Conservation (phyloP, 2,329 filamentous ascomycete genomes). For the Colletotrichum brevisporum region DNA sequence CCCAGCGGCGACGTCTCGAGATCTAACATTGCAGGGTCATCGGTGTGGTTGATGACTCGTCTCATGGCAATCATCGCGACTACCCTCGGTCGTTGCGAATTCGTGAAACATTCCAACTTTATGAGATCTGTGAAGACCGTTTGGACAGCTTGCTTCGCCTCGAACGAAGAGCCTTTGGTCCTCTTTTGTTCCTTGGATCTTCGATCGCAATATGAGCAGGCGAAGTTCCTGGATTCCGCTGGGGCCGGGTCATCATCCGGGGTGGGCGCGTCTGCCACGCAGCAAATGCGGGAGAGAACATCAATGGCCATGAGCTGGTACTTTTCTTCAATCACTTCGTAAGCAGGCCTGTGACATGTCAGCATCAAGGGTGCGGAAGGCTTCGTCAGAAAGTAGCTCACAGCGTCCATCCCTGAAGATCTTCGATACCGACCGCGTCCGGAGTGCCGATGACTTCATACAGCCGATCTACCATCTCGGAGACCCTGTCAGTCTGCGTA, state of each 20-base stretch:
- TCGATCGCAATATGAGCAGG: slow-evolving; percentile 20
- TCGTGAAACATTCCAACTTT: slow-evolving; percentile 59
- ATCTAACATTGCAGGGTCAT: slow-evolving; percentile 71
- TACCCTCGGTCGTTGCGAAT: slow-evolving; percentile 74
- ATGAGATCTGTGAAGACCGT: slow-evolving; percentile 63
- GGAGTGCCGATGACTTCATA: no score
- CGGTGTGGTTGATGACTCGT: slow-evolving; percentile 77
- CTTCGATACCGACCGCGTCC: not conserved
- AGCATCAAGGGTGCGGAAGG: slow-evolving; percentile 3
- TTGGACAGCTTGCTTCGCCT: slow-evolving; percentile 56
- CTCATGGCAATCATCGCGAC: slow-evolving; percentile 80
- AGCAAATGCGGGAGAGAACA: slow-evolving; percentile 69
- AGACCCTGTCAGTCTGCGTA: no score
- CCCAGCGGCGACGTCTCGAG: slow-evolving; percentile 78
- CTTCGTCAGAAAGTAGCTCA: slow-evolving; percentile 53
- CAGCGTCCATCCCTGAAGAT: slow-evolving; percentile 47
- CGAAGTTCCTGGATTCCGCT: not conserved
- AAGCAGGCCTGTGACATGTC: slow-evolving; percentile 52
- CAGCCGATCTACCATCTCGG: no score
- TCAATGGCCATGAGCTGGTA: slow-evolving; percentile 68
- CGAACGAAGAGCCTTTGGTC: not conserved
- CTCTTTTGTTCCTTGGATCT: not conserved
- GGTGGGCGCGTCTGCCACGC: slow-evolving; percentile 63
- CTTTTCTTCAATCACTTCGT: slow-evolving; percentile 61
- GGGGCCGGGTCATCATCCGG: not conserved